Conservation (phyloP, 306 rosid species). For the Cyamopsis tetragonoloba region DNA sequence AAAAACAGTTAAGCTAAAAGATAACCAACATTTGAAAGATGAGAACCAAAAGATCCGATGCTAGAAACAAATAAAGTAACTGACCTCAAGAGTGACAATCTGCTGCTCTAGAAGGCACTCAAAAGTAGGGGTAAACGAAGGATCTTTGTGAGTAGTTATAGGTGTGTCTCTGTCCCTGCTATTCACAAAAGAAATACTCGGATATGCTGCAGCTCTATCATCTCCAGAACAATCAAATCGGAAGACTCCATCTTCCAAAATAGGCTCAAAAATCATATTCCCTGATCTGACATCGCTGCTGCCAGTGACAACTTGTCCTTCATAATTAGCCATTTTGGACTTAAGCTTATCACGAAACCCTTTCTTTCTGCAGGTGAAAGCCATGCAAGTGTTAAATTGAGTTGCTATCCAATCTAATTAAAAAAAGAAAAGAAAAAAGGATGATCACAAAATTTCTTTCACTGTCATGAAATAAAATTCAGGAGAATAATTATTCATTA, state of each 20-base stretch:
- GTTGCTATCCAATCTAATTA: not conserved
- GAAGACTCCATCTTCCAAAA: constrained; percentile 73
- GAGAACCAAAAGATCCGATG: not conserved
- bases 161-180: constrained; percentile 57
- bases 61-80: constrained; percentile 15
- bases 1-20: not conserved
- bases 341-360: constrained; percentile 29
- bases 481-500: not conserved
- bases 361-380: constrained; percentile 44
- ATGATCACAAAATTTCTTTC: constrained; percentile 3
- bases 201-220: constrained; percentile 63
- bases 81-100: constrained; percentile 69
- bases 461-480: not conserved
- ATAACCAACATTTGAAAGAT: not conserved
- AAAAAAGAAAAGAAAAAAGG: not conserved
- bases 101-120: constrained; percentile 60
- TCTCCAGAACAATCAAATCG: constrained; percentile 78
- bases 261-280: constrained; percentile 67
- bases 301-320: constrained; percentile 29
- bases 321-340: constrained; percentile 46
- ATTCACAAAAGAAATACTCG: constrained; percentile 68
- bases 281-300: constrained; percentile 45
- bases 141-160: constrained; percentile 43
- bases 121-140: constrained; percentile 55
- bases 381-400: not conserved